Base-by-base conservation (phyloP, 148 eudicot species). In the Vaccinium macrocarpon region DNA sequence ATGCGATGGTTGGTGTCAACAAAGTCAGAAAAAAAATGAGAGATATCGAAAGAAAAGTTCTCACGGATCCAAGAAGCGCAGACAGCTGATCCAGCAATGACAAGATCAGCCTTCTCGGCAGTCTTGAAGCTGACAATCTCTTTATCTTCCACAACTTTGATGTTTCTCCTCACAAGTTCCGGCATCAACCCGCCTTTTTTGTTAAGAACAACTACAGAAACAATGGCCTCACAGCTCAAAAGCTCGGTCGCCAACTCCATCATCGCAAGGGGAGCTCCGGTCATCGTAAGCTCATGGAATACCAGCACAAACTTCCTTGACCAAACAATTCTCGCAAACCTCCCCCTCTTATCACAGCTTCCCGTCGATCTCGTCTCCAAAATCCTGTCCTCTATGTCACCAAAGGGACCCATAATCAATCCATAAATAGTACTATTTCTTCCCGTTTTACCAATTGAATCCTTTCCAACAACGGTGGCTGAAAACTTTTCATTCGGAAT, bases 191-290 rank as follows among this genome's bases (percentile, higher is more conserved):
- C 98, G 76, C 99, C 99, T 84, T 90, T 92, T 87, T 87, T 92
- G 85, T 93, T 95, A 57, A 97, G 93, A 86, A 91, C 90, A 6
- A 97, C 96, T 55, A 89, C 98, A 76, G 94, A 91, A 85, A 97
- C 97, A 3, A 93, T 90, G 48, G 99, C 98, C 84, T 98, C 99
- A 84, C 99, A 97, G 86, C 99, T 97, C 89, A 97, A 72, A 80
- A 97, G 90, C 88, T 97, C 99, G 0, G 97, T 89, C 11, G 97
- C 98, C 88, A 97, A 88, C 89, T 97, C 99, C 91, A 97, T 87
- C 99, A 97, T 97, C n/a, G 99, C 93, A 85, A 95, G 95, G 4
- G 98, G 98, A 50, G 99, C 98, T 13, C 98, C 99, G 32, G 99
- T 97, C 98, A 95, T 93, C 0, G 99, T 94, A 38, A 97, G 89